Base-by-base conservation (phyloP, 441 rosid species). In the Melastoma candidum region DNA sequence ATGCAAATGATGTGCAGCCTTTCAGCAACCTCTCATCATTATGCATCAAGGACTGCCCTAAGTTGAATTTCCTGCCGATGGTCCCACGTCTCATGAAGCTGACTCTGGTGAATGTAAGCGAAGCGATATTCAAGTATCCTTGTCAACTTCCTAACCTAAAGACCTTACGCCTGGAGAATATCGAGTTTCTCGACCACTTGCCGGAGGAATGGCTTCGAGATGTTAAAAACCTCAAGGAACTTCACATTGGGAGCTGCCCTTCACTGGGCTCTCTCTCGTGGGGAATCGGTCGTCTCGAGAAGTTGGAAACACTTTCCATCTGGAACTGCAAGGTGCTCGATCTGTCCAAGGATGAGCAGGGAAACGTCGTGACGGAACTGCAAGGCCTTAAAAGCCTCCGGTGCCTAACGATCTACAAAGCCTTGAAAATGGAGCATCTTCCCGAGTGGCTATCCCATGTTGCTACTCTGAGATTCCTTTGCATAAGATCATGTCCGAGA, bases 11-110 rank as follows among this genome's bases (percentile, higher is more conserved):
- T 29, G 36, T 7, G 8, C 49, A 54, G 1, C 26, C 48, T 3
- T 68, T 72, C 43, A 61, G 68, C 29, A 1, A 27, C 32, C 66
- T 68, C 41, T 54, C 68, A 1, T 24, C 48, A 12, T n/a, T 71
- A 45, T 12, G 9, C 1, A 26, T 68, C 25, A 26, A 11, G 3
- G 24, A 54, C 12, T 65, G 77, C 47, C 60, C 63, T 0, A 41
- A 55, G 17, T 27, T 61, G 41, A 13, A 43, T 1, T 58, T 14
- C 7, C 47, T 65, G 46, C 73, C 68, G 11, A 26, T 14, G 12
- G 13, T 14, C 48, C 71, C 61, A 24, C 41, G 26, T 11, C 57
- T 63, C 43, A 64, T 63, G n/a, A 43, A 56, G 2, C 47, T 57
- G 26, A 26, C 48, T 46, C 47, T 65, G 11, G 14, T 4, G 17